Evolutionary conservation across 306 rosid genomes (phyloP).

Genomic region (apple (Malus domestica)): ASM211411v1 NC_041799.1:7603501-7604000

Average conservation of each 20-base stretch:
- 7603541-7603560: slow-evolving; percentile 97
- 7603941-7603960: neutral
- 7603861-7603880: neutral
- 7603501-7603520: slow-evolving; percentile 92
- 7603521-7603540: slow-evolving; percentile 83
- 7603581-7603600: slow-evolving; percentile 85
- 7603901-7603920: neutral
- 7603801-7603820: neutral
- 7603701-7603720: slow-evolving; percentile 66
- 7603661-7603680: slow-evolving; percentile 89
- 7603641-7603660: slow-evolving; percentile 92
- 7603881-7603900: neutral
- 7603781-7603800: slow-evolving; percentile 1
- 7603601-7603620: slow-evolving; percentile 91
- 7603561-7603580: slow-evolving; percentile 79
- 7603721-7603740: slow-evolving; percentile 45
- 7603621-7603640: slow-evolving; percentile 83
- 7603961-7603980: neutral
- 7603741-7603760: neutral
- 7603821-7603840: neutral
- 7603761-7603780: neutral
- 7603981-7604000: neutral
- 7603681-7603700: slow-evolving; percentile 78
- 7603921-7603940: neutral
- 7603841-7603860: neutral